Evolutionary conservation across 2,329 filamentous ascomycete genomes (phyloP), one percentile per base, ranked within the genome.

Genomic region (Cytospora paraplurivora): DNA sequence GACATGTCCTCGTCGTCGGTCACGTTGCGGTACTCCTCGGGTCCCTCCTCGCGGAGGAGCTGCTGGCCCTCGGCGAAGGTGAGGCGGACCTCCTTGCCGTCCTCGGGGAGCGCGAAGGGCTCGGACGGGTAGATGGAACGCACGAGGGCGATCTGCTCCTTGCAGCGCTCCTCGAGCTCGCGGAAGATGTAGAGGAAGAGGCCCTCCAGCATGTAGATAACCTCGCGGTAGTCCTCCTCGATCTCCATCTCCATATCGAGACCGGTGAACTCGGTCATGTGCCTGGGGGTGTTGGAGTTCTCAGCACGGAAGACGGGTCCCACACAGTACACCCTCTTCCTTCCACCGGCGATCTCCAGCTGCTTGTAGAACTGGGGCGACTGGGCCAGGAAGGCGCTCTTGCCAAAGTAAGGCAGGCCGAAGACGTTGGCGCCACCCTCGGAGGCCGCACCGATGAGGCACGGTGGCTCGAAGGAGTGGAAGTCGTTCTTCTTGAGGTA

Each of bases 371-470:
- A 90, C 73, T 95, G 91, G 7, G 91, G 92, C 7, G 86, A 90
- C 75, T 93, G 91, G 7, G 91, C 91, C 21, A 95, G 82, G 74
- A 82, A 95, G 1, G 92, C 94, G 68, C 89, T 86, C 72, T 89
- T 86, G 69, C 90, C 91, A 76, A 98, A 98, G 79, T 98, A 98
- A 51, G 89, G 88, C 70, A 98, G 82, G 70, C 89, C 84, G 76
- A 99, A 98, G 49, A 98, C 94, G 74, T 94, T 96, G 69, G 88
- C 88, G 68, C 95, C 95, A 71, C 95, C 94, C 79, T 99, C 95
- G 4, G 92, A 95, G 5, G 95, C 91, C 15, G 94, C 90, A 56
- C 90, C 93, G 62, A 96, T 91, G 51, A 99, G 82, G 75, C 93
- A 94, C 11, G 95, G 93, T 1, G 93, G 91, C 75, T 97, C 92